Evolutionary conservation across 345 rosid genomes (phyloP).

Genomic region (Theobroma cacao): DNA sequence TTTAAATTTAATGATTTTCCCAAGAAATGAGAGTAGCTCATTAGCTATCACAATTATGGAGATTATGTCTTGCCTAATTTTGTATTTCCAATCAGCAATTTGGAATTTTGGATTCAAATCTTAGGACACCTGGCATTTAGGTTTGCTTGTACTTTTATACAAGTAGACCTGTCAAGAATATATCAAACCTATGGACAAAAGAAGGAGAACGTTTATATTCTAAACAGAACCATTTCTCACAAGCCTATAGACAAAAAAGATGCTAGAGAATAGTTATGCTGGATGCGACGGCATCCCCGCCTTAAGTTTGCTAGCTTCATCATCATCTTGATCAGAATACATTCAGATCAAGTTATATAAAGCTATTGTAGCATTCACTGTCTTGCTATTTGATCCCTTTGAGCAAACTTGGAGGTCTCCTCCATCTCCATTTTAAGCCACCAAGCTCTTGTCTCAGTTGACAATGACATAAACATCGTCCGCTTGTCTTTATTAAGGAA

Average conservation of each 20-base stretch:
- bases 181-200: too few species aligned
- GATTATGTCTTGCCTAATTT: too few species aligned
- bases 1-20: too few species aligned
- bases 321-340: neutral
- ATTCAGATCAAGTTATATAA: neutral
- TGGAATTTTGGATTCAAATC: too few species aligned
- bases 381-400: neutral
- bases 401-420: neutral
- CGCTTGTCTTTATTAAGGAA: conserved; percentile 11
- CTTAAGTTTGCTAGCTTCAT: neutral
- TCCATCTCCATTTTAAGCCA: conserved; percentile 16
- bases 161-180: too few species aligned
- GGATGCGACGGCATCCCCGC: neutral
- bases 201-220: neutral
- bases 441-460: conserved; percentile 9
- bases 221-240: neutral
- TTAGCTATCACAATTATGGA: too few species aligned
- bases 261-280: neutral
- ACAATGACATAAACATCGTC: conserved; percentile 7
- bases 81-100: too few species aligned
- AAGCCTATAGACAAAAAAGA: neutral
- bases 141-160: too few species aligned
- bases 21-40: too few species aligned
- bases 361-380: neutral
- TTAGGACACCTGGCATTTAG: too few species aligned